A percentile compares a stretch with the other conserved stretches of the same genome.
Evolutionary conservation across 768 basidiomycete species (phyloP).

Genomic region (Leccinum truebloodii): DNA sequence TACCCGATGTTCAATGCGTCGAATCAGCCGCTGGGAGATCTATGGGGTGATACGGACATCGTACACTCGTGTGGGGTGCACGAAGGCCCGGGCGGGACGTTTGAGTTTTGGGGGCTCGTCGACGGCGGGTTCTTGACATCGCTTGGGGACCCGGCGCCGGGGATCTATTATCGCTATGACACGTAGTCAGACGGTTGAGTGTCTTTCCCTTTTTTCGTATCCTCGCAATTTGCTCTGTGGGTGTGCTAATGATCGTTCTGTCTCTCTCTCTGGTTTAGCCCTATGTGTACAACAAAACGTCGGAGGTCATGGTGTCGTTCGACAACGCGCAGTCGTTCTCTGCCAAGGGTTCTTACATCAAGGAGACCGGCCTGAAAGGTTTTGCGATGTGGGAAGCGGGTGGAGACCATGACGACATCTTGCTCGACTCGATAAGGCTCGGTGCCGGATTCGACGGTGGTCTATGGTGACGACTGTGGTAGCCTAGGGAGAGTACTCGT

Average conservation of each 20-base stretch:
- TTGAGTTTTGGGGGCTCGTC: conserved; percentile 63
- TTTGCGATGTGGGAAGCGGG: conserved; percentile 74
- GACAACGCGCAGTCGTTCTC: conserved; percentile 59
- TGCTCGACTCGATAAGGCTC: conserved; percentile 54
- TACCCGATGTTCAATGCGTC: conserved; percentile 52
- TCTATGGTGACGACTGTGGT: neutral
- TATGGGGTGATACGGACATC: conserved; percentile 50
- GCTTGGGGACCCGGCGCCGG: conserved; percentile 32
- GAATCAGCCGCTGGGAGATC: conserved; percentile 51
- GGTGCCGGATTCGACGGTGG: neutral
- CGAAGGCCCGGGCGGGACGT: conserved; percentile 51
- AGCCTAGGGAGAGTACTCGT: neutral
- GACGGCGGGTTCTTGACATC: conserved; percentile 44
- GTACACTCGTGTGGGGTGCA: conserved; percentile 56
- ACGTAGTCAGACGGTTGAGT: conserved; percentile 66
- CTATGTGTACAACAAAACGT: conserved; percentile 57
- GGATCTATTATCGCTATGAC: conserved; percentile 56
- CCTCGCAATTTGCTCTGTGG: neutral
- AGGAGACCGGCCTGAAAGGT: conserved; percentile 49
- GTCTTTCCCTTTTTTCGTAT: neutral
- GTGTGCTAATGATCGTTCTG: neutral
- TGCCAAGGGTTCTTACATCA: conserved; percentile 62
- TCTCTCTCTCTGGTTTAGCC: conserved; percentile 42
- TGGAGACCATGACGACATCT: conserved; percentile 57
- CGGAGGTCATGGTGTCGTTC: conserved; percentile 59